Conservation (phyloP, 2,329 filamentous ascomycete species). For the Ciborinia camelliae region DNA sequence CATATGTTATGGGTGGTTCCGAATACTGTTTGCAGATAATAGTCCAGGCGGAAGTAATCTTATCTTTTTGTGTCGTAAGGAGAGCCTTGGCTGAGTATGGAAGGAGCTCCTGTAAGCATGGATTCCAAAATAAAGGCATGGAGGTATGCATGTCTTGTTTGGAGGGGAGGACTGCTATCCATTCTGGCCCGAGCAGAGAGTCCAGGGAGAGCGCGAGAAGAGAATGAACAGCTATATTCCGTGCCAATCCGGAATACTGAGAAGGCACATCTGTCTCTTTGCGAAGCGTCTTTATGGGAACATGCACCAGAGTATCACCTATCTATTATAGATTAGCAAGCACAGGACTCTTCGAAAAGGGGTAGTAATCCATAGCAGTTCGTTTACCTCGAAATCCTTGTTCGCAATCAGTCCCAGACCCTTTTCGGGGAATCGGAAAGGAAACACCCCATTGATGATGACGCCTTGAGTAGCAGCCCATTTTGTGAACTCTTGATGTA, state of each 20-base stretch:
- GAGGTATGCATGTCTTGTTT: slow-evolving; percentile 54
- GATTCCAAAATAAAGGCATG: slow-evolving; percentile 55
- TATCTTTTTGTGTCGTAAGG: slow-evolving; percentile 52
- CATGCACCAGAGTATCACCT: slow-evolving; percentile 6
- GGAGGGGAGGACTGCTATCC: slow-evolving; percentile 67
- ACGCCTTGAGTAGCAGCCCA: slow-evolving; percentile 69
- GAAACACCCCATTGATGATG: slow-evolving; percentile 61
- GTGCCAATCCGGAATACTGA: not conserved
- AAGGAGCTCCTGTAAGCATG: slow-evolving; percentile 44
- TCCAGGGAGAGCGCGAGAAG: slow-evolving; percentile 67
- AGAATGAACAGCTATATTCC: slow-evolving; percentile 59
- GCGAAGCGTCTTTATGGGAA: slow-evolving; percentile 11
- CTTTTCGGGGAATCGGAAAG: slow-evolving; percentile 64
- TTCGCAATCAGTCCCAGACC: slow-evolving; percentile 77
- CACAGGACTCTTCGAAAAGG: not conserved
- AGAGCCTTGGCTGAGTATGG: slow-evolving; percentile 45
- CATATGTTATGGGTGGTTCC: slow-evolving; percentile 38
- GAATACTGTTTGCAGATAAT: slow-evolving; percentile 42
- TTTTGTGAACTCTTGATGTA: slow-evolving; percentile 53
- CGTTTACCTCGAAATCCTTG: slow-evolving; percentile 56
- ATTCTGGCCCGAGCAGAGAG: slow-evolving; percentile 48
- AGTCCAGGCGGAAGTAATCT: slow-evolving; percentile 50
- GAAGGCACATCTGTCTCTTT: slow-evolving; percentile 10
- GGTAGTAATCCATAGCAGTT: not conserved
- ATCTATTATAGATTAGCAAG: slow-evolving; percentile 15